Percentiles rank a stretch among this genome's conserved stretches.
These are phyloP conservation scores for Castanospermum australe DNA, from an alignment of 306 rosid species.

Conservation along the genomic window DNA sequence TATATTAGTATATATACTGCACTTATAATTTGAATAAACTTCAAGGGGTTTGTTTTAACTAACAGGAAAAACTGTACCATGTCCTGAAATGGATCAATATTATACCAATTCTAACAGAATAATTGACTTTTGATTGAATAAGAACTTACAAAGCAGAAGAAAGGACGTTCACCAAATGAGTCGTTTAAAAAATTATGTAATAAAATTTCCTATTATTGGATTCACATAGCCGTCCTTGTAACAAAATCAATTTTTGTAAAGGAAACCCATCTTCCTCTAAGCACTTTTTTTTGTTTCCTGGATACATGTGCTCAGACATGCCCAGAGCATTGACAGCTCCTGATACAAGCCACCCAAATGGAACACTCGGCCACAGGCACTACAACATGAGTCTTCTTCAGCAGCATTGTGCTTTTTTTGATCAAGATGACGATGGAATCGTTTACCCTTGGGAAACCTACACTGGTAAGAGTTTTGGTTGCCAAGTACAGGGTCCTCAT, in stretches of 20 bases:
- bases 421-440: slow-evolving; percentile 74
- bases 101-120: neutral
- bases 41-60: neutral
- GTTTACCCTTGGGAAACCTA: slow-evolving; percentile 93
- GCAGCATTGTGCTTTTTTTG: slow-evolving; percentile 80
- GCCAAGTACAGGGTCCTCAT: neutral
- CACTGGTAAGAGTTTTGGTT: slow-evolving; percentile 35
- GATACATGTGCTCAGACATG: slow-evolving; percentile 45
- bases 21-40: neutral
- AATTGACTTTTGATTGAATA: neutral
- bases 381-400: slow-evolving; percentile 71
- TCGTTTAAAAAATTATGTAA: neutral
- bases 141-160: neutral
- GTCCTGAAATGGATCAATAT: neutral
- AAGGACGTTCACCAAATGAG: neutral
- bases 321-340: slow-evolving; percentile 76
- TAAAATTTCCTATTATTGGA: neutral
- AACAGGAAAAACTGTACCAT: neutral
- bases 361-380: slow-evolving; percentile 64
- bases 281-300: neutral
- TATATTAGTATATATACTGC: neutral
- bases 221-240: too few species aligned
- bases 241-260: neutral
- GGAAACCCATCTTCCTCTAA: too few species aligned
- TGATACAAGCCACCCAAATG: slow-evolving; percentile 65